Conservation (phyloP, 1,139 yeast species). For the Suhomyces coccinellae region DNA sequence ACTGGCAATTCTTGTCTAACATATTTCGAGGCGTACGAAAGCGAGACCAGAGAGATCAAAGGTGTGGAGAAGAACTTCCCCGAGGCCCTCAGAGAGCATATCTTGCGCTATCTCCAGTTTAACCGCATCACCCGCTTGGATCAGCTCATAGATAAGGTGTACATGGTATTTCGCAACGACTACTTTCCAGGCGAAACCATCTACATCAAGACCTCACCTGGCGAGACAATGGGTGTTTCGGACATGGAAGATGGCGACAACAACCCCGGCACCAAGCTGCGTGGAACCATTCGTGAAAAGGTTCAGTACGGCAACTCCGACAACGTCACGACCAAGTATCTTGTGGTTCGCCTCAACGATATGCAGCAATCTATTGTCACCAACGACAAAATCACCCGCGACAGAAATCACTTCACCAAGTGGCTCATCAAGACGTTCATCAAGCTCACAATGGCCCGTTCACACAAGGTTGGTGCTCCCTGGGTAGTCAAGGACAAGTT, state of each 20-base stretch:
- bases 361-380: conserved; percentile 67
- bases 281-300: conserved; percentile 46
- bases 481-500: conserved; percentile 90
- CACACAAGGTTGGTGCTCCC: conserved; percentile 88
- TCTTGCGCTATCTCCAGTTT: conserved; percentile 79
- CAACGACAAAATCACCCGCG: conserved; percentile 72
- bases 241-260: conserved; percentile 11
- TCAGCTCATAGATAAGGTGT: conserved; percentile 81
- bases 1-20: conserved; percentile 93
- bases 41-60: conserved; percentile 68
- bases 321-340: conserved; percentile 56
- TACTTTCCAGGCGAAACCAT: conserved; percentile 92
- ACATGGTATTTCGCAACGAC: conserved; percentile 71
- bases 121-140: conserved; percentile 84
- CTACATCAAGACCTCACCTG: conserved; percentile 43
- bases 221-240: not conserved
- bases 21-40: conserved; percentile 81
- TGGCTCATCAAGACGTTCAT: conserved; percentile 87
- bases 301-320: conserved; percentile 58
- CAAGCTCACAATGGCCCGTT: conserved; percentile 79
- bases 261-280: conserved; percentile 26
- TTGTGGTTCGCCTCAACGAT: conserved; percentile 57
- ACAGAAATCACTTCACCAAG: conserved; percentile 84
- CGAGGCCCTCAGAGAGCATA: conserved; percentile 87
- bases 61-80: conserved; percentile 84